Base-by-base conservation (phyloP, 2,329 filamentous ascomycete genomes). In the Verticillium dahliae region DNA sequence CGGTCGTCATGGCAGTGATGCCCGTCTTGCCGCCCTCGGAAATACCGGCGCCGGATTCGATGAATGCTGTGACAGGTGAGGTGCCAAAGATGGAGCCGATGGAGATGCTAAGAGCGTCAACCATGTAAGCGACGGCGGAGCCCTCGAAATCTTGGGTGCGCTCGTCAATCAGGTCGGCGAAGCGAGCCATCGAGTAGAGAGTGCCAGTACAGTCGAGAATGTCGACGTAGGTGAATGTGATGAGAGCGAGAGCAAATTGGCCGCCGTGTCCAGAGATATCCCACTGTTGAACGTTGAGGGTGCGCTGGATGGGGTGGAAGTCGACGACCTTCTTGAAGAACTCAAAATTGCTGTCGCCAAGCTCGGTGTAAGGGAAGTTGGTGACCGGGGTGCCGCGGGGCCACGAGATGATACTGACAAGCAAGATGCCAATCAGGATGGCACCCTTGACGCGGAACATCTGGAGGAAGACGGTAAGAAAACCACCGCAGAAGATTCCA, bases 171-270 rank as follows among this genome's bases (percentile, higher is more conserved):
- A 90, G 85, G 55, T 90, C 86, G 66, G 88, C 89, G 74, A 94
- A 95, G 35, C 89, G 87, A 18, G 92, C 92, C 91, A 96, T 96
- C 22, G 90, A 90, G 77, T 96, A 96, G 62, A 96, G 78, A 1
- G 91, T 96, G 68, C 91, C 92, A 0, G 92, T 96, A 66, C 86
- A 88, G 74, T 96, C 92, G 55, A 96, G 85, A 64, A 96, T 94
- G 69, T 96, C 92, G 66, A 96, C 91, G 69, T 96, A 96, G 27
- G 96, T 81, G 77, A 96, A 96, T 2, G 92, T 96, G 73, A 96
- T 88, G 65, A 96, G 86, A 0, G 92, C 92, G 58, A 95, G 81
- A 34, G 89, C 90, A 69, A 96, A 96, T 70, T 95, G 88, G 3
- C 85, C 85, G 11, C 89, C 87, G 62, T 91, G 86, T 4, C 80